Evolutionary conservation across 1,284 basidiomycete genomes (phyloP), one percentile per base, ranked within the genome.

Genomic region (Ustilago xerochloae): DNA sequence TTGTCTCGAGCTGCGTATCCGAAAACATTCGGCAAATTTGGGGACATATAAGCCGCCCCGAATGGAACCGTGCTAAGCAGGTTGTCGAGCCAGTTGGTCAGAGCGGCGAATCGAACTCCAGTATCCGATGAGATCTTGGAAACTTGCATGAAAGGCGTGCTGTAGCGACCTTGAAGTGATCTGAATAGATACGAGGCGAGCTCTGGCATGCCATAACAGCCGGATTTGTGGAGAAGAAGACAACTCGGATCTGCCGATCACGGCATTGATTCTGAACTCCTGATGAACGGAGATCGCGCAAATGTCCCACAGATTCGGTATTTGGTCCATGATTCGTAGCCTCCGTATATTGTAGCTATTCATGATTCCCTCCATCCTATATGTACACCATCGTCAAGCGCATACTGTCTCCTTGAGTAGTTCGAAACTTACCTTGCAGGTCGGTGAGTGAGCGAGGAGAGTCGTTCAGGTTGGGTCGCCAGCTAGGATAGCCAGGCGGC

Each of bases 401-500:
- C 22, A 43, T 4, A 13, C 22, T 13, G 2, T 24, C 26, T 15
- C 4, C 41, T 24, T n/a, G 15, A 28, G 28, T 24, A 7, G 16
- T 33, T 12, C 12, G 18, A 8, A 22, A 60, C 63, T 66, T 60
- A 66, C 63, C 63, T 66, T 46, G 18, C 12, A 45, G 24, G 46
- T 49, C 32, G 18, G 24, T 49, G 36, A 18, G 26, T 48, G 59
- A 57, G 49, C 48, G 52, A 56, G 45, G 28, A 57, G 16, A 46
- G 62, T 63, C 60, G 65, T 62, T 57, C 53, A 59, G 55, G 51
- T 43, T 75, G 72, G 72, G 72, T 75, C 72, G 72, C 72, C 72
- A 75, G 72, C 72, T 75, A 62, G 50, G 43, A 62, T 30, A 71
- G 67, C 67, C 63, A 66, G 72, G 67, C 67, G 72, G 67, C 72